phyloP scores from a whole-genome alignment of 805 yeast species.

The Starmera amethionina region DNA sequence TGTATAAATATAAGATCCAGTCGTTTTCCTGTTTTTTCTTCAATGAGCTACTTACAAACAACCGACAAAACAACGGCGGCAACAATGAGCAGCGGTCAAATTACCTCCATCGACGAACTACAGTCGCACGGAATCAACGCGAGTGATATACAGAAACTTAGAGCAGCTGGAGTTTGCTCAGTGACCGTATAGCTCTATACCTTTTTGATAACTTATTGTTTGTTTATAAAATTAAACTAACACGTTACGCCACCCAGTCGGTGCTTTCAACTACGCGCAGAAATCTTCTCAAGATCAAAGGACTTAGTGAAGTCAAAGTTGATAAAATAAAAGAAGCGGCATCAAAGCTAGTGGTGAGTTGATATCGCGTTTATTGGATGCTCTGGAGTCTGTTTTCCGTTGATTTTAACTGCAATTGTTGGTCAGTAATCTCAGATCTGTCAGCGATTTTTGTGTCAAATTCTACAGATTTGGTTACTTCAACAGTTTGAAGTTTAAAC shows the following conservation, averaged over 20 bases:
- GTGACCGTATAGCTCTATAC: no score
- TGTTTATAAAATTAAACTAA: no score
- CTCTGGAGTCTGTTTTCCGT: no score
- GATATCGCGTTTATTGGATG: not conserved
- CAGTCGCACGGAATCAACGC: slow-evolving; percentile 63
- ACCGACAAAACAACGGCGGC: not conserved
- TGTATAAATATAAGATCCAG: no score
- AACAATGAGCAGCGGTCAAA: slow-evolving; percentile 5
- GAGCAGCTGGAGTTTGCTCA: slow-evolving; percentile 53
- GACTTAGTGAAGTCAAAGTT: slow-evolving; percentile 68
- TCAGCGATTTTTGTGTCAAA: not conserved
- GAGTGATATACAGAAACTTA: slow-evolving; percentile 61
- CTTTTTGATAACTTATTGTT: no score
- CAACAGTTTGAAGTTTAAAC: not conserved
- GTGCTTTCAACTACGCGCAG: slow-evolving; percentile 55
- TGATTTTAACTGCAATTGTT: no score
- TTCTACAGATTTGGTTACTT: not conserved
- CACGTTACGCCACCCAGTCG: slow-evolving; percentile 23
- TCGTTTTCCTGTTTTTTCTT: no score
- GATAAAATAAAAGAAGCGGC: slow-evolving; percentile 72
- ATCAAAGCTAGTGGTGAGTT: slow-evolving; percentile 37
- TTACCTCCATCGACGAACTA: slow-evolving; percentile 36
- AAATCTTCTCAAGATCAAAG: slow-evolving; percentile 54
- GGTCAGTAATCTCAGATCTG: not conserved
- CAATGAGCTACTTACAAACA: no score